Evolutionary conservation across 352 stramenopile species (phyloP), one percentile per base, ranked within the genome.

Genomic region (Phytopythium cucurbitacearum): DNA sequence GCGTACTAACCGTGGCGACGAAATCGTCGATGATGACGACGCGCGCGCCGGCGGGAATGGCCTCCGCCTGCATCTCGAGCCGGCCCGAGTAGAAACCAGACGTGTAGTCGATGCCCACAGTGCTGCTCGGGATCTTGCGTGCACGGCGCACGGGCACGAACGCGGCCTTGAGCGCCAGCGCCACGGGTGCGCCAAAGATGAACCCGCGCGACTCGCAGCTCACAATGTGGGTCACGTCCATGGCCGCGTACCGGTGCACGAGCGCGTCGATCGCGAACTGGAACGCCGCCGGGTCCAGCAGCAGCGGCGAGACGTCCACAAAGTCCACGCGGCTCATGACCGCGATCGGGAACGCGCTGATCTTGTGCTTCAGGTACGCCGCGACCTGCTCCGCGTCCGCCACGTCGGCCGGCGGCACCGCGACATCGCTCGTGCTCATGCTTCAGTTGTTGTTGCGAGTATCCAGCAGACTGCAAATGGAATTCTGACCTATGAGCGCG

Each of bases 31-130:
- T 88, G 55, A 93, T 76, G 15, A 90, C 71, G 7, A 91, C 79
- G 53, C 83, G 80, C 7, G 62, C 76, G 51, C 80, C 83, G 13
- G 65, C 72, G 7, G 73, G 65, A 53, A 94, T 87, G n/a, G 79
- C 76, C 47, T 94, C 80, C 40, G 87, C 74, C 56, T 94, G 83
- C 47, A 93, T 87, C 60, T 93, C 83, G 71, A 91, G 74, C 9
- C 83, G 74, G 0, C 78, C 77, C 0, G 74, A 73, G 57, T 79
- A 87, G 42, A 88, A 94, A 8, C 81, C 79, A 33, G 78, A 88
- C 7, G 73, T 78, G 65, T 89, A 94, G 59, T 94, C 79, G 40
- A 93, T 72, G n/a, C 83, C 83, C 47, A 94, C 76, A 0, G 75
- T 83, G 57, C 85, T 77, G 35, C 80, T 75, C 0, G 76, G 79